These are phyloP conservation scores for Russula earlei DNA, from an alignment of 768 basidiomycete species.

Conservation along the genomic window DNA sequence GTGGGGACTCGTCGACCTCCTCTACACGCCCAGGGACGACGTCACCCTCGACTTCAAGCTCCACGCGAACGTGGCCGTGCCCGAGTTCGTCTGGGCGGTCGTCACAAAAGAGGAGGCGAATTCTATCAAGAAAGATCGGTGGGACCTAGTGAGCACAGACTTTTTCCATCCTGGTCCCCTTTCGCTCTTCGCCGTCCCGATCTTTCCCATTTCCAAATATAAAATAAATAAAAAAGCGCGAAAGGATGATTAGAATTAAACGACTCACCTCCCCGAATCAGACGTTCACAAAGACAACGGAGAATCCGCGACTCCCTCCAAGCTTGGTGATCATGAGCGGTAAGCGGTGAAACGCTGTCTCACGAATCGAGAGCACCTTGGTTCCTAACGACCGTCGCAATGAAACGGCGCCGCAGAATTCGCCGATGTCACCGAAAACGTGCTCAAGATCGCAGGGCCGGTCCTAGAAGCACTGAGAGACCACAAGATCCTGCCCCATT, in stretches of 20 bases:
- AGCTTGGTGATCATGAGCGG: slow-evolving; percentile 70
- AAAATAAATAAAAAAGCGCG: too few relatives aligned
- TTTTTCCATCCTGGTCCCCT: too few relatives aligned
- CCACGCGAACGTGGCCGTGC: slow-evolving; percentile 34
- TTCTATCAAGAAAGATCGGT: slow-evolving; percentile 58
- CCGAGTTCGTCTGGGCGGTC: slow-evolving; percentile 77
- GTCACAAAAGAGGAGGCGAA: slow-evolving; percentile 73
- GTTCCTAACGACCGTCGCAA: not conserved
- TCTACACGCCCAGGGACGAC: slow-evolving; percentile 58
- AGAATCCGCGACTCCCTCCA: slow-evolving; percentile 50
- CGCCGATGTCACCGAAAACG: slow-evolving; percentile 71
- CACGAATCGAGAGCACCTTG: not conserved
- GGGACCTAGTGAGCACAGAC: slow-evolving; percentile 69
- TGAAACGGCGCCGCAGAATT: slow-evolving; percentile 42
- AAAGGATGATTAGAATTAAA: too few relatives aligned
- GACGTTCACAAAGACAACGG: slow-evolving; percentile 78
- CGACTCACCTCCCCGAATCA: too few relatives aligned
- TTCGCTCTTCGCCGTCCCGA: too few relatives aligned
- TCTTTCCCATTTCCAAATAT: too few relatives aligned
- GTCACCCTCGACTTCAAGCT: slow-evolving; percentile 77
- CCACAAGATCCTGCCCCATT: slow-evolving; percentile 58
- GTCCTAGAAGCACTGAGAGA: slow-evolving; percentile 51
- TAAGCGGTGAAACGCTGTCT: slow-evolving; percentile 21
- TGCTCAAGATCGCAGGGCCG: slow-evolving; percentile 53
- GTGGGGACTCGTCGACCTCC: slow-evolving; percentile 64